Evolutionary conservation across 139 green algal species (phyloP).

Genomic region (Yamagishiella unicocca): DNA sequence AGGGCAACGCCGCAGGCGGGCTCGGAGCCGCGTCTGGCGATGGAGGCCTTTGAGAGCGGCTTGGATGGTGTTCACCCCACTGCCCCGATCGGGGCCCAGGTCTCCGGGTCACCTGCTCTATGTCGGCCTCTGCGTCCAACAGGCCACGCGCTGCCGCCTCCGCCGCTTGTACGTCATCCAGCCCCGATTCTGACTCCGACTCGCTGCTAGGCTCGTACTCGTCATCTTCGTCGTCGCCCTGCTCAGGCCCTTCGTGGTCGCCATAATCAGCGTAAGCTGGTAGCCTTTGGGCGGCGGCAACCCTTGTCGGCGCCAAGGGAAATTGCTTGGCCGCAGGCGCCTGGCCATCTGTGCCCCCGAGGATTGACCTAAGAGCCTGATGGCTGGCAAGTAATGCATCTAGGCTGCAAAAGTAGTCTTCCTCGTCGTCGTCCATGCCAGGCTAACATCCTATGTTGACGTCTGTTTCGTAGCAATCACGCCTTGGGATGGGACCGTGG

Average conservation of each 20-base stretch:
- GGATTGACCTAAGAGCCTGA: not conserved
- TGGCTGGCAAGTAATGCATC: not conserved
- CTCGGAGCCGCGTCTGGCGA: too few species aligned
- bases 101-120: not conserved
- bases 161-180: not conserved
- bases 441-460: too few species aligned
- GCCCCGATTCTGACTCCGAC: not conserved
- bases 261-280: not conserved
- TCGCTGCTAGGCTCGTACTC: constrained; percentile 11
- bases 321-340: too few species aligned
- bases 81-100: too few species aligned
- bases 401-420: constrained; percentile 25
- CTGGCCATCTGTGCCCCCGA: not conserved
- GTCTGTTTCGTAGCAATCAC: too few species aligned
- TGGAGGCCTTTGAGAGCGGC: too few species aligned
- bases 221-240: constrained; percentile 8
- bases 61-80: too few species aligned
- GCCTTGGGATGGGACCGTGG: too few species aligned
- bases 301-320: too few species aligned
- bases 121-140: constrained; percentile 5
- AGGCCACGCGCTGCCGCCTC: not conserved
- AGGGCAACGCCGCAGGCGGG: too few species aligned
- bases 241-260: not conserved
- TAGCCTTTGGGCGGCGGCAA: not conserved
- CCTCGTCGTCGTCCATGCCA: constrained; percentile 5